Evolutionary conservation across 371 early-diverging fungal genomes (phyloP), one percentile per base, ranked within the genome.

Genomic region (Mortierella sp.): DNA sequence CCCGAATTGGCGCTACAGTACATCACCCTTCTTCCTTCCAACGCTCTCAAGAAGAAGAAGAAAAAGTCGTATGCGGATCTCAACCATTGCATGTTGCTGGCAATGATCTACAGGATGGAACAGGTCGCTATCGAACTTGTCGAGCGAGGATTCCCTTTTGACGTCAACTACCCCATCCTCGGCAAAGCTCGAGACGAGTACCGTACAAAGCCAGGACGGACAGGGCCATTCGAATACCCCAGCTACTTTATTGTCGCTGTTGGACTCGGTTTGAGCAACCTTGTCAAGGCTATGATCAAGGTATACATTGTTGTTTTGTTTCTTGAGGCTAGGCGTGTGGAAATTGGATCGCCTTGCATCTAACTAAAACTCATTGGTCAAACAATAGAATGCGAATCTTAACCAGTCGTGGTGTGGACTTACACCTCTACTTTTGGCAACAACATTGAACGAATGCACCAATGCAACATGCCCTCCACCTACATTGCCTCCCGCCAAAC

Each of bases 391-490:
- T 29, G 79, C 81, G 5, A 80, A 80, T 29, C 54, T 80, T 43
- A 80, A 80, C 53, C 81, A 80, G 53, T 65, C 79, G 17, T 80
- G 81, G 81, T 80, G 70, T 29, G 81, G 81, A n/a, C 47, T 80
- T 29, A 74, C 81, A 1, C 79, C 81, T 2, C 44, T 80, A 6
- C 55, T 80, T 10, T 50, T 80, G 25, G 79, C 76, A 3, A 45
- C 60, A 12, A 60, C 71, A 1, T n/a, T 76, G 62, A 76, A 76
- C 45, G 77, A 76, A 28, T 76, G 69, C 48, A 76, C 77, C 8
- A 76, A 76, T 40, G 77, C 77, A 13, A 76, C 77, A 9, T 76
- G 77, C 28, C 77, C 77, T 19, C 77, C 77, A 40, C 77, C 77
- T 1, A 76, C 77, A 3, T 55, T 76, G 6, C 69, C 77, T 9